Evolutionary conservation across 1,284 basidiomycete species (phyloP).

Genomic region (Trichosporon asahii): DNA sequence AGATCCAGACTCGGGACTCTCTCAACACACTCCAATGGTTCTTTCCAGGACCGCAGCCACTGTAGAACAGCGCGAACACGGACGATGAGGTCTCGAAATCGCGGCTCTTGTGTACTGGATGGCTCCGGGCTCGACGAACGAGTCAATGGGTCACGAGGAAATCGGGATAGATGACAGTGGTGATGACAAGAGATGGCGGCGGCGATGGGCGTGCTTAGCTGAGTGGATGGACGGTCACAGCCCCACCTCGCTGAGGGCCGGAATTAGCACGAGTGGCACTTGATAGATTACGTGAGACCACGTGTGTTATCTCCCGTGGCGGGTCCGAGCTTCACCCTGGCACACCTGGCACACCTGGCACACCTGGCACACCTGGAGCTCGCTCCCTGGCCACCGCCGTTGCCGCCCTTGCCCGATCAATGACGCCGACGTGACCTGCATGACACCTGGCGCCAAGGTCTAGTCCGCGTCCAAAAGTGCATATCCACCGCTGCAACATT

Average conservation of each 20-base stretch:
- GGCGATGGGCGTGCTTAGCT: background rate
- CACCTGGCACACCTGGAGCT: background rate
- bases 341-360: background rate
- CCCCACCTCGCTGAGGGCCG: background rate
- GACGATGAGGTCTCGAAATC: background rate
- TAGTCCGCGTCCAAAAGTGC: background rate
- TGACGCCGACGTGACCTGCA: background rate
- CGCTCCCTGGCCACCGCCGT: background rate
- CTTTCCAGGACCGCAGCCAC: constrained; percentile 2
- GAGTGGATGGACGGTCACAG: background rate
- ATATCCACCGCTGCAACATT: background rate
- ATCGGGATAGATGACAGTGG: background rate
- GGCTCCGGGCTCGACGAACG: constrained; percentile 6
- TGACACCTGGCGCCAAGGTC: background rate
- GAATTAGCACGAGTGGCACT: constrained; percentile 3
- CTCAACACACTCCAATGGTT: background rate
- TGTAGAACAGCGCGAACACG: background rate
- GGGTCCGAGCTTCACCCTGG: background rate
- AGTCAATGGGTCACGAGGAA: background rate
- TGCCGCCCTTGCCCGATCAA: constrained; percentile 3
- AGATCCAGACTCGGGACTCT: background rate
- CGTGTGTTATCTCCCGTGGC: background rate
- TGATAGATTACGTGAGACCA: background rate
- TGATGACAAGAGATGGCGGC: constrained; percentile 1
- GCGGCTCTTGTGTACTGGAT: background rate